Conservation (phyloP, 2,329 filamentous ascomycete genomes). For the Malbranchea zuffiana region DNA sequence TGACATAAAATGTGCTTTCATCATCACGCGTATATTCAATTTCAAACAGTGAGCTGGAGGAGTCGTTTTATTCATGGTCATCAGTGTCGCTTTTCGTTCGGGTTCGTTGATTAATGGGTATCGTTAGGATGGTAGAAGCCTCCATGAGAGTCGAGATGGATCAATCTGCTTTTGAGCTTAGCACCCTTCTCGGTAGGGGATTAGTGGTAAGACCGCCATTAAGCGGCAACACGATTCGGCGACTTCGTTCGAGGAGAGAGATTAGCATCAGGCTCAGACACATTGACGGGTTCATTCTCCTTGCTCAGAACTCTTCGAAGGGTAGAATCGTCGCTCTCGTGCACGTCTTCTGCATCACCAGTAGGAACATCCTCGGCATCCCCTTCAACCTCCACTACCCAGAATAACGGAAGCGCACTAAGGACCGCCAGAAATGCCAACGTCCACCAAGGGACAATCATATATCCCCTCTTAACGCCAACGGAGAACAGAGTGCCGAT, state of each 20-base stretch:
- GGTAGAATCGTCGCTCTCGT: background rate
- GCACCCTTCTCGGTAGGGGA: no score
- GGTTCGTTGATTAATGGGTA: no score
- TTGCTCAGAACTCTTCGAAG: background rate
- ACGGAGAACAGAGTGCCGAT: conserved; percentile 62
- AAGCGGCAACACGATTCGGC: no score
- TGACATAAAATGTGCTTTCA: no score
- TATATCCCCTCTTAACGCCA: conserved; percentile 64
- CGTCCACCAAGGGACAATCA: conserved; percentile 72
- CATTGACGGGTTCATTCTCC: background rate
- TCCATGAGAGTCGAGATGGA: background rate
- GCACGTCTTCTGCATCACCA: conserved; percentile 17
- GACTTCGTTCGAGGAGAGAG: no score
- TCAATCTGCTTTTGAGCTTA: conserved; percentile 1
- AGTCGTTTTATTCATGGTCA: no score
- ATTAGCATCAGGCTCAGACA: background rate
- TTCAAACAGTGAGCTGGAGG: no score
- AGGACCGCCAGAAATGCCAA: conserved; percentile 53
- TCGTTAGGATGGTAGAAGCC: no score
- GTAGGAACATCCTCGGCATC: conserved; percentile 36
- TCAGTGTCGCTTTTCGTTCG: no score
- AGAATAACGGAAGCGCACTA: conserved; percentile 61
- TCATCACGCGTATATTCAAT: no score
- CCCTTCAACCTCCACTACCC: conserved; percentile 65
- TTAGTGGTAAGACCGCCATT: no score